Conservation (phyloP, 768 basidiomycete genomes). For the Scleroderma citrinum region DNA sequence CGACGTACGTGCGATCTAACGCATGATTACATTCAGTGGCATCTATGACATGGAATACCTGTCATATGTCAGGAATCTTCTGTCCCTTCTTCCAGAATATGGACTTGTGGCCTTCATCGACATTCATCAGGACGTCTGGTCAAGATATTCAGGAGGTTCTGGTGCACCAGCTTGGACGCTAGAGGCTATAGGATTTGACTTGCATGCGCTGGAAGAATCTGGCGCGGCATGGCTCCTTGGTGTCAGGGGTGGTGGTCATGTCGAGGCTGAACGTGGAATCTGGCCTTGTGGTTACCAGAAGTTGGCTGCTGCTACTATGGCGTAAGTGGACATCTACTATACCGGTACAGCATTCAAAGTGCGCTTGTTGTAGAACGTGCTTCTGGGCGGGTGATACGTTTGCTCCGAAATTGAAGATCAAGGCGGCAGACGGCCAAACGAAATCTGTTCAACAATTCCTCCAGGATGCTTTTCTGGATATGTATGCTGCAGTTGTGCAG, state of each 20-base stretch:
- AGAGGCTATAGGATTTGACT: constrained; percentile 78
- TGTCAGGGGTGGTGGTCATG: constrained; percentile 68
- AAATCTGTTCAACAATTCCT: constrained; percentile 76
- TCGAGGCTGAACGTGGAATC: constrained; percentile 71
- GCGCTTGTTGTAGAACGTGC: constrained; percentile 52
- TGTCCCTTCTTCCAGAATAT: constrained; percentile 65
- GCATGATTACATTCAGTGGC: constrained; percentile 44
- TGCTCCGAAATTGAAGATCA: constrained; percentile 63
- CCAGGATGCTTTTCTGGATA: constrained; percentile 74
- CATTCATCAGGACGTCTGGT: constrained; percentile 95
- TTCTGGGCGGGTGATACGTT: constrained; percentile 94
- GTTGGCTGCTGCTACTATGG: constrained; percentile 88
- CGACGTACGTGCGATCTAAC: not conserved
- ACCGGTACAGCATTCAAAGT: not conserved
- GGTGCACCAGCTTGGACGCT: constrained; percentile 98
- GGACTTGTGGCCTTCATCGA: constrained; percentile 71
- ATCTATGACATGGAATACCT: constrained; percentile 83
- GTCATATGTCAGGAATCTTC: constrained; percentile 63
- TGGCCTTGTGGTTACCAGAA: constrained; percentile 97
- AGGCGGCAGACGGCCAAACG: constrained; percentile 38
- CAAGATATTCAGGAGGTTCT: constrained; percentile 88
- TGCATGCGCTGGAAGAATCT: constrained; percentile 70
- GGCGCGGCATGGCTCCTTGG: constrained; percentile 87
- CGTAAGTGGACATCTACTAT: constrained; percentile 41
- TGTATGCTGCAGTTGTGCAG: constrained; percentile 63